Evolutionary conservation across 1,284 basidiomycete species (phyloP).

Genomic region (Irpex sp.): DNA sequence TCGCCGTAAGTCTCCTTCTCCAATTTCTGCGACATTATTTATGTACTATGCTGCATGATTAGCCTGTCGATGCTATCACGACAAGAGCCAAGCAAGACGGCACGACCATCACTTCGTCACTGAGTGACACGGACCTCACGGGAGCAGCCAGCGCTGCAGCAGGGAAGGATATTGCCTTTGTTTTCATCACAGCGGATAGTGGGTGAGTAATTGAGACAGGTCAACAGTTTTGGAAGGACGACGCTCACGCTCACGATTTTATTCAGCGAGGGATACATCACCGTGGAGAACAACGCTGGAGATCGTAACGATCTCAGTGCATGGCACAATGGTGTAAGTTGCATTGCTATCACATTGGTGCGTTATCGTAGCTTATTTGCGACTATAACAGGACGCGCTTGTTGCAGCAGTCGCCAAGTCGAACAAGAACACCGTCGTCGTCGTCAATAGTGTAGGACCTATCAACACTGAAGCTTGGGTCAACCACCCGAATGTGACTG

Average conservation of each 20-base stretch:
- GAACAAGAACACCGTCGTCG: constrained; percentile 62
- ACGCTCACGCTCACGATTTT: not conserved
- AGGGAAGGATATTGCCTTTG: constrained; percentile 38
- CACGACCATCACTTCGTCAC: constrained; percentile 54
- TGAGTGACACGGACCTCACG: constrained; percentile 65
- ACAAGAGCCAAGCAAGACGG: constrained; percentile 47
- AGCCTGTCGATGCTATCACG: constrained; percentile 60
- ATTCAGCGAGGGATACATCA: constrained; percentile 57
- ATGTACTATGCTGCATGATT: not conserved
- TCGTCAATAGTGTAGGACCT: constrained; percentile 60
- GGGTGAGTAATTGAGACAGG: constrained; percentile 21
- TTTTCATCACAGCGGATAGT: constrained; percentile 63
- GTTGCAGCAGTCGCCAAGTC: constrained; percentile 38
- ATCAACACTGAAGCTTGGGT: constrained; percentile 59
- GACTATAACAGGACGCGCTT: constrained; percentile 56
- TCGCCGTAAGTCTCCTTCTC: constrained; percentile 44
- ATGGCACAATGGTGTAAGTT: constrained; percentile 69
- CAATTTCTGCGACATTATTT: not conserved
- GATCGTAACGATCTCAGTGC: constrained; percentile 78
- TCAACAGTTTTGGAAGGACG: not conserved
- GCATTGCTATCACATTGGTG: constrained; percentile 31
- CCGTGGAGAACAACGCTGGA: constrained; percentile 71
- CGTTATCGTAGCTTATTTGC: constrained; percentile 47
- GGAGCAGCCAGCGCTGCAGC: constrained; percentile 46
- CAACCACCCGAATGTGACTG: constrained; percentile 43